Base-by-base conservation (phyloP, 495 filamentous ascomycete genomes). In the Aspergillus indologenus region DNA sequence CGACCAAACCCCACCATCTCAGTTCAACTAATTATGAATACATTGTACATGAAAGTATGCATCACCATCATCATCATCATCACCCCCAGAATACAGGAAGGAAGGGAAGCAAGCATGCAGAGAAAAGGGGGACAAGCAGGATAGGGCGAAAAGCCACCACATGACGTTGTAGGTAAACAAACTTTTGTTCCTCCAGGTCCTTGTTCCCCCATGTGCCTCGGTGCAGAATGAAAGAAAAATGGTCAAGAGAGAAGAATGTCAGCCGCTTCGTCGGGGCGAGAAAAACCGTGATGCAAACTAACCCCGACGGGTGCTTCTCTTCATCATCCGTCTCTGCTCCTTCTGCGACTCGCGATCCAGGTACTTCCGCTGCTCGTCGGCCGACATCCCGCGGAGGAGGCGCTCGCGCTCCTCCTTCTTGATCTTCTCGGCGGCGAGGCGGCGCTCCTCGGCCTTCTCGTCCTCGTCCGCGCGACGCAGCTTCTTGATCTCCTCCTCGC, bases 341-440 rank as follows among this genome's bases (percentile, higher is more conserved):
- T 89, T 90, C 70, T 94, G 88, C 62, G 82, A 81, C 82, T 98
- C 94, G 71, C 87, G 89, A 58, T 98, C 95, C 54, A 98, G 78
- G 70, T 87, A 97, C 79, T 93, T 96, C 77, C 90, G 88, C 83
- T 98, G 94, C 66, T 94, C 91, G 64, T 96, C 92, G 19, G 93
- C 92, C 61, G 84, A 91, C 79, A 98, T 84, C 9, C 83, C 81
- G 66, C 87, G 89, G 53, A 98, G 76, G 75, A 86, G 80, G 51
- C 83, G 80, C 67, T 98, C 94, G n/a, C 94, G 81, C 81, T 96
- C 91, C 65, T 91, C 85, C 80, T 95, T 97, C 81, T 91, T 95
- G 65, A 83, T 75, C 81, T 89, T 90, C 72, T 97, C 94, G 18
- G 84, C 82, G 65, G 90, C 85, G 7, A 83, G 57, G 61, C 83